Evolutionary conservation across 1,284 basidiomycete genomes (phyloP).

Genomic region (Ceratobasidium sp.): DNA sequence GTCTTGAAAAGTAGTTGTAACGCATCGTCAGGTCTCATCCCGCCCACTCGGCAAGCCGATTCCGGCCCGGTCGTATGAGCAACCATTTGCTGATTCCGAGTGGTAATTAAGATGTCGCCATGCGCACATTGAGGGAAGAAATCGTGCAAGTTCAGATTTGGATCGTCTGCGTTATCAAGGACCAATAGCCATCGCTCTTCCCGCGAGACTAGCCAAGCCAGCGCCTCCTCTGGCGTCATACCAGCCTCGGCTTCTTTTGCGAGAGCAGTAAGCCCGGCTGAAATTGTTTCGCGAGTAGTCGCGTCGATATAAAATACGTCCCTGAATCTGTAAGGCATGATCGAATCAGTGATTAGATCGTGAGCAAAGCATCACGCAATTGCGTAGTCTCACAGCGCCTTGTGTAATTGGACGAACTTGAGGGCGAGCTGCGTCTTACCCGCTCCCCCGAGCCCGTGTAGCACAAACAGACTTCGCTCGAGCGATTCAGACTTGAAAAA

Average conservation of each 20-base stretch:
- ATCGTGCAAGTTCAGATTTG: background rate
- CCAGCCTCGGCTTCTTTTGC: background rate
- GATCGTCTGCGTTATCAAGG: background rate
- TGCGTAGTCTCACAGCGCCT: too few relatives aligned
- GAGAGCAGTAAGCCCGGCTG: background rate
- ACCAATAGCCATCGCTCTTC: constrained; percentile 13
- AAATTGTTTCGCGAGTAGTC: background rate
- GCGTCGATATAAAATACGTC: constrained; percentile 24
- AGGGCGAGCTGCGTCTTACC: background rate
- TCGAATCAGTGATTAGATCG: too few relatives aligned
- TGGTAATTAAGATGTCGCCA: constrained; percentile 29
- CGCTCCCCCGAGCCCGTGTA: background rate
- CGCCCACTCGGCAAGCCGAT: background rate
- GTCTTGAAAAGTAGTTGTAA: background rate
- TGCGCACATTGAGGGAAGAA: constrained; percentile 2
- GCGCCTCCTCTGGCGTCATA: background rate
- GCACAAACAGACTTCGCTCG: background rate
- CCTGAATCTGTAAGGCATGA: background rate
- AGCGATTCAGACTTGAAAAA: too few relatives aligned
- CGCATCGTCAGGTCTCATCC: background rate
- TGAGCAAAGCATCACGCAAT: too few relatives aligned
- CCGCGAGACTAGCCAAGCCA: constrained; percentile 21
- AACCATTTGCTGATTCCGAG: constrained; percentile 14
- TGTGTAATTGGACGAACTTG: background rate
- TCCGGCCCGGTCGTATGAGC: background rate